These are phyloP conservation scores for Rhododendron mucronatum DNA, from an alignment of 148 eudicot species.

Conservation along the genomic window DNA sequence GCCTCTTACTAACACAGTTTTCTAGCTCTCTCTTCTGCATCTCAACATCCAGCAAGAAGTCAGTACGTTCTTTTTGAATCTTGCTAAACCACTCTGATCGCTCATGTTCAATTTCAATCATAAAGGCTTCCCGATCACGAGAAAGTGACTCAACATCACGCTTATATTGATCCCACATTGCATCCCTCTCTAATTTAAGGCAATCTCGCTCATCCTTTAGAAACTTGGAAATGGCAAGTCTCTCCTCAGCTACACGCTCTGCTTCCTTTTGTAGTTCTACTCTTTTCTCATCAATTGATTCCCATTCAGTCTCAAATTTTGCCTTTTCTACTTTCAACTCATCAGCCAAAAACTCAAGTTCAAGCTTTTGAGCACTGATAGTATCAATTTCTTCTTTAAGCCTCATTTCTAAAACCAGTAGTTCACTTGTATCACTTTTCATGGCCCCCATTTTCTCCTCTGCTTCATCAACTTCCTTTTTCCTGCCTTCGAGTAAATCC, in stretches of 20 bases:
- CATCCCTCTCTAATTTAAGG: conserved; percentile 68
- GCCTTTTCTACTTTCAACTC: conserved; percentile 68
- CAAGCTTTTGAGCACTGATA: conserved; percentile 67
- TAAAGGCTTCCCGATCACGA: conserved; percentile 61
- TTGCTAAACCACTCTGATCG: conserved; percentile 75
- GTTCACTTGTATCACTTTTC: conserved; percentile 72
- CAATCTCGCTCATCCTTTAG: conserved; percentile 75
- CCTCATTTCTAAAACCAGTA: conserved; percentile 57
- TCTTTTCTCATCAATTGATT: conserved; percentile 80
- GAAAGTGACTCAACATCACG: conserved; percentile 64
- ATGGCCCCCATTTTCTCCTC: conserved; percentile 60
- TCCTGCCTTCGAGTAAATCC: conserved; percentile 49
- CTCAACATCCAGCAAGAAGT: conserved; percentile 68
- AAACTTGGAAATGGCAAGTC: conserved; percentile 42
- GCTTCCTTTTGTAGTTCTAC: conserved; percentile 63
- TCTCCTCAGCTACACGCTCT: conserved; percentile 68
- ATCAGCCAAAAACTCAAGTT: conserved; percentile 78
- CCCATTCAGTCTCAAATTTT: conserved; percentile 90
- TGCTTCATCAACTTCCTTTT: conserved; percentile 43
- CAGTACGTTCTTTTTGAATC: conserved; percentile 78
- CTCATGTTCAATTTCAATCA: conserved; percentile 64
- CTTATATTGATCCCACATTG: conserved; percentile 60
- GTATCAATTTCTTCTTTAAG: conserved; percentile 86
- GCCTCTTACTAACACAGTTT: conserved; percentile 63
- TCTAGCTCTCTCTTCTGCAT: conserved; percentile 75